Evolutionary conservation across 73 alveolate genomes (phyloP), one percentile per base, ranked within the genome.

Genomic region (Blepharisma japonicum): DNA sequence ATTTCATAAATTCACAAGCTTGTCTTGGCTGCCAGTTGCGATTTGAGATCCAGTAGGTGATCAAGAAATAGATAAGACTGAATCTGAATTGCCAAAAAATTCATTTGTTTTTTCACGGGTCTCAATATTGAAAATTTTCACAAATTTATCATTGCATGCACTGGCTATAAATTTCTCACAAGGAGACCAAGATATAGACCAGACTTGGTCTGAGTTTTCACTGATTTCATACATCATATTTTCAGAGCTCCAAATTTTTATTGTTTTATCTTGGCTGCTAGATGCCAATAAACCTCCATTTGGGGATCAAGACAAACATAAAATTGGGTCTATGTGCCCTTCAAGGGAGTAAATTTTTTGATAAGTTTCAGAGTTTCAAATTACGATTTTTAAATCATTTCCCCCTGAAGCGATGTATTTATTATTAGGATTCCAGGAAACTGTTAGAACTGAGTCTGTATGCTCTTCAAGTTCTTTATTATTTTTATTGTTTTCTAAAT

Each of bases 241-340:
- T 25, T 39, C 18, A n/a, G 47, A 61, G 74, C 23, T 39, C 48
- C 74, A 61, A 9, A 61, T 61, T 61, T 25, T 61, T 0, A 61
- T 61, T 2, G 38, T 20, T n/a, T 61, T 61, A 25, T 61, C 74
- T 39, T 39, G 23, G 39, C 47, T 39, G 2, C 74, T 39, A 2
- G 74, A 61, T 18, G 23, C 23, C 2, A 61, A 4, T 14, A 14
- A 14, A 8, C 5, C 48, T 20, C 23, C 74, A 61, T 2, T 2
- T 25, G 14, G 47, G 11, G 46, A 8, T 14, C 14, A 11, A 14
- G 14, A n/a, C 14, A 61, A 25, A 48, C 74, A 61, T n/a, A 61
- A 61, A 18, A 61, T 61, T 25, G 74, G 74, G 74, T 61, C 23
- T 5, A 14, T 1, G 46, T 61, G 74, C 2, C 74, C 74, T n/a